Percentiles rank a stretch among this genome's conserved stretches.
These are phyloP conservation scores for Astragalus glycyphyllos DNA, from an alignment of 306 rosid species.

Conservation along the genomic window DNA sequence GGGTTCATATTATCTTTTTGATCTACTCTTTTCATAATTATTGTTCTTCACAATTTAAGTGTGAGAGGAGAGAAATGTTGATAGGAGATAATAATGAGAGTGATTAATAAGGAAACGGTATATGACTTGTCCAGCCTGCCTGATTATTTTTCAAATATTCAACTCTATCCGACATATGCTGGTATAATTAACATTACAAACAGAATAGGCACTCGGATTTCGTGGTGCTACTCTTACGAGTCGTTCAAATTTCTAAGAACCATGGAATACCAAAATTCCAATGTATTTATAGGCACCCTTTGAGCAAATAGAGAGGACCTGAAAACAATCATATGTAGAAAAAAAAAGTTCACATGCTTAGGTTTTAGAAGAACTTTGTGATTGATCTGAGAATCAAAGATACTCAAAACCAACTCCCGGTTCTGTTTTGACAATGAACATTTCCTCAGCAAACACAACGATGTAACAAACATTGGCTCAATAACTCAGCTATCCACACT, in stretches of 20 bases:
- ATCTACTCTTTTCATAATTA: no score
- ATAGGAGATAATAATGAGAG: no score
- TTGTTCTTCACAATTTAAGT: no score
- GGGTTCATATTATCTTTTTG: no score
- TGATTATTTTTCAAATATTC: background rate
- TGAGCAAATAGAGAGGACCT: slow-evolving; percentile 42
- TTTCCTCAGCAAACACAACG: slow-evolving; percentile 36
- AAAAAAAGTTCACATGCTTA: slow-evolving; percentile 48
- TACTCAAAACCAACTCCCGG: background rate
- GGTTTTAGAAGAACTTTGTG: slow-evolving; percentile 45
- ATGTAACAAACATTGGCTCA: slow-evolving; percentile 5
- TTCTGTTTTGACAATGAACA: slow-evolving; percentile 37
- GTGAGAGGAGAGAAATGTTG: no score
- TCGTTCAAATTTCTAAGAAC: background rate
- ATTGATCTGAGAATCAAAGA: slow-evolving; percentile 30
- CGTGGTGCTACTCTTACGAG: background rate
- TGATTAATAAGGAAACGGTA: no score
- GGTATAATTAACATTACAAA: background rate
- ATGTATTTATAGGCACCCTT: slow-evolving; percentile 33
- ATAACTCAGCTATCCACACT: slow-evolving; percentile 61
- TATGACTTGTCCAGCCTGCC: no score
- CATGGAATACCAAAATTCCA: background rate
- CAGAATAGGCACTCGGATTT: slow-evolving; percentile 1
- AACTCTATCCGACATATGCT: background rate
- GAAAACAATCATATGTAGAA: no score